A percentile compares a stretch with the other conserved stretches of the same genome.
Conservation (phyloP, 2,329 filamentous ascomycete species). For the Epichloe gansuensis region DNA sequence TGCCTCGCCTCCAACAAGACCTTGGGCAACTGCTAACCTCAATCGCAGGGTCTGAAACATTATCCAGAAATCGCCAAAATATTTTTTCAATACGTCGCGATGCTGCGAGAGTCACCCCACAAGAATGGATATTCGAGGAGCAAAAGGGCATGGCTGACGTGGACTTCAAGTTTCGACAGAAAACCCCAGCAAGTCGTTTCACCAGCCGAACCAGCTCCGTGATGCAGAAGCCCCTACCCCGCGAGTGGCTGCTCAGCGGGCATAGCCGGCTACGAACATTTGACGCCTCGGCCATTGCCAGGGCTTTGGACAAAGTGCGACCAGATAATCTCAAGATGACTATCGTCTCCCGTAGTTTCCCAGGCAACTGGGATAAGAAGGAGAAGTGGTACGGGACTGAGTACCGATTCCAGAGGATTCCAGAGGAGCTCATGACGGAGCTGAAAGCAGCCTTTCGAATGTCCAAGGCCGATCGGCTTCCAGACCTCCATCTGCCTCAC, state of each 20-base stretch:
- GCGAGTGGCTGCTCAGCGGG: slow-evolving; percentile 79
- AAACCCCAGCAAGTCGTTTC: slow-evolving; percentile 78
- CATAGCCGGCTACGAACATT: slow-evolving; percentile 67
- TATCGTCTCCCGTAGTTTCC: slow-evolving; percentile 71
- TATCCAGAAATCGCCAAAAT: slow-evolving; percentile 74
- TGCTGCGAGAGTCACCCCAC: slow-evolving; percentile 72
- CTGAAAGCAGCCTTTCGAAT: slow-evolving; percentile 52
- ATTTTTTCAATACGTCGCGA: slow-evolving; percentile 82
- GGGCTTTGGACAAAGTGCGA: slow-evolving; percentile 60
- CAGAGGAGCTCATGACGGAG: slow-evolving; percentile 59
- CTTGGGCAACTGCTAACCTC: slow-evolving; percentile 1
- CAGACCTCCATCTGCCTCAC: slow-evolving; percentile 74
- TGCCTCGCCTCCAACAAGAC: not conserved
- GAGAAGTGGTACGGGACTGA: slow-evolving; percentile 99
- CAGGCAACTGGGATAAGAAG: slow-evolving; percentile 72
- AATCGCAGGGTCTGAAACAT: slow-evolving; percentile 50
- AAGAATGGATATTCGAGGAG: slow-evolving; percentile 91
- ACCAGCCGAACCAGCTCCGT: slow-evolving; percentile 72
- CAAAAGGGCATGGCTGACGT: slow-evolving; percentile 84
- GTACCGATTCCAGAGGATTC: slow-evolving; percentile 72
- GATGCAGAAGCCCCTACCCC: slow-evolving; percentile 84
- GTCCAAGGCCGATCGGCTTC: slow-evolving; percentile 44
- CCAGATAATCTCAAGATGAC: slow-evolving; percentile 85
- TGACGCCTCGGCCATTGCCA: slow-evolving; percentile 61
- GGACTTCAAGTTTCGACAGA: slow-evolving; percentile 90